Evolutionary conservation across 2,329 filamentous ascomycete genomes (phyloP), one percentile per base, ranked within the genome.

Genomic region (Aspergillus sp.): DNA sequence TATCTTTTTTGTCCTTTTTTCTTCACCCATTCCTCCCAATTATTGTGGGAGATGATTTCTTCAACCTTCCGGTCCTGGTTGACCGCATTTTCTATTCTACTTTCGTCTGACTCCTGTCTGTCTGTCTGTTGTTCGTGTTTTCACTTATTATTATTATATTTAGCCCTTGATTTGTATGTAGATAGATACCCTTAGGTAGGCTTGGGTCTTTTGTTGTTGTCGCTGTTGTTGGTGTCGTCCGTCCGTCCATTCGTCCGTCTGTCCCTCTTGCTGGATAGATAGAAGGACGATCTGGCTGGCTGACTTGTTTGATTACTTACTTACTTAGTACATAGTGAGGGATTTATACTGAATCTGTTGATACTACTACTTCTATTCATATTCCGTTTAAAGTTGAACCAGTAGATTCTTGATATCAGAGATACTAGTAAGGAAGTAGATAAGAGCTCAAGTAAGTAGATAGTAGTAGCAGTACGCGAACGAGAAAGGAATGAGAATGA

Each of bases 101-200:
- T 36, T 42, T 55, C 41, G 7, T 56, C 41, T 38, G 27, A 49
- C 57, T 62, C 57, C 52, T 59, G 50, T 47, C 53, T 57, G 39
- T 55, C 25, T 62, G 32, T 36, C 32, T 5, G 32, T 44, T 44
- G 41, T 44, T 44, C 19, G 8, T 21, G 39, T 49, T 57, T 48
- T 57, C 56, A 39, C 57, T 61, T 64, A 66, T 69, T 66, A 66
- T 69, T 66, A 63, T 62, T 30, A 58, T 56, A 58, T 23, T 30
- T 57, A 38, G 21, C 51, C 54, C 42, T 55, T 38, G 54, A 62
- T 60, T 58, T 53, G 30, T 63, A 44, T 64, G 58, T 57, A 61
- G 53, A 66, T 57, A 61, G 53, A 66, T 66, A 66, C 64, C 64
- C 64, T 66, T 53, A 51, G 56, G 56, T 59, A 58, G 53, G 59